Evolutionary conservation across 257 asterid genomes (phyloP).

Genomic region (Solanum sitiens): DNA sequence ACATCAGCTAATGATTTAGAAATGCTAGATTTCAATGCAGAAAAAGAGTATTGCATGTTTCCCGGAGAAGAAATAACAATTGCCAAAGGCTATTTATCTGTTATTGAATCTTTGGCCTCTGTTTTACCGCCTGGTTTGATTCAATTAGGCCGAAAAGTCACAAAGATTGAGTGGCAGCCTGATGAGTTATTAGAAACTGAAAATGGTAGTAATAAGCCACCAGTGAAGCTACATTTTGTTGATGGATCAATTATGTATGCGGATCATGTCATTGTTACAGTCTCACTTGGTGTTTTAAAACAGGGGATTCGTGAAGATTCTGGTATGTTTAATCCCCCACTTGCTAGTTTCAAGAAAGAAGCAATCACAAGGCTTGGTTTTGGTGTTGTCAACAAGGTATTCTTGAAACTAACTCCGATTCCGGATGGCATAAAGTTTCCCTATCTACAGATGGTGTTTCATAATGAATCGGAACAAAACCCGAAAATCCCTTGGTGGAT

Average conservation of each 20-base stretch:
- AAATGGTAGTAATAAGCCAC: conserved; percentile 10
- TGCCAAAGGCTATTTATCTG: conserved; percentile 55
- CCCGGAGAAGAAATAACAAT: conserved; percentile 83
- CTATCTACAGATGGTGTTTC: conserved; percentile 59
- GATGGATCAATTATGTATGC: conserved; percentile 55
- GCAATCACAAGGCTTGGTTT: conserved; percentile 76
- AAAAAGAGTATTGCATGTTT: conserved; percentile 59
- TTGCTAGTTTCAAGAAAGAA: conserved; percentile 38
- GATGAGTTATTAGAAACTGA: not conserved
- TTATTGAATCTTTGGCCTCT: conserved; percentile 49
- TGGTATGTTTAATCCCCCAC: conserved; percentile 43
- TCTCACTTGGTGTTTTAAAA: conserved; percentile 74
- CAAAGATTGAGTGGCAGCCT: conserved; percentile 48
- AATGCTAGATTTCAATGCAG: conserved; percentile 60
- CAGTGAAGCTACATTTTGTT: conserved; percentile 58
- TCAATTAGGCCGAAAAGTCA: conserved; percentile 48
- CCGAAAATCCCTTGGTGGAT: conserved; percentile 46
- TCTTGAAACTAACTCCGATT: conserved; percentile 30
- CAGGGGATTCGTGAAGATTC: conserved; percentile 32
- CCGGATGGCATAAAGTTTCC: conserved; percentile 26
- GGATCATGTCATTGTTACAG: conserved; percentile 77
- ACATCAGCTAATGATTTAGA: conserved; percentile 62
- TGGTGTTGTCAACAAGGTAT: conserved; percentile 80
- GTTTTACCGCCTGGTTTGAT: conserved; percentile 50
- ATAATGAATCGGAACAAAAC: conserved; percentile 25